Conservation (phyloP, 352 stramenopile genomes). For the Globisporangium paroecandrum region DNA sequence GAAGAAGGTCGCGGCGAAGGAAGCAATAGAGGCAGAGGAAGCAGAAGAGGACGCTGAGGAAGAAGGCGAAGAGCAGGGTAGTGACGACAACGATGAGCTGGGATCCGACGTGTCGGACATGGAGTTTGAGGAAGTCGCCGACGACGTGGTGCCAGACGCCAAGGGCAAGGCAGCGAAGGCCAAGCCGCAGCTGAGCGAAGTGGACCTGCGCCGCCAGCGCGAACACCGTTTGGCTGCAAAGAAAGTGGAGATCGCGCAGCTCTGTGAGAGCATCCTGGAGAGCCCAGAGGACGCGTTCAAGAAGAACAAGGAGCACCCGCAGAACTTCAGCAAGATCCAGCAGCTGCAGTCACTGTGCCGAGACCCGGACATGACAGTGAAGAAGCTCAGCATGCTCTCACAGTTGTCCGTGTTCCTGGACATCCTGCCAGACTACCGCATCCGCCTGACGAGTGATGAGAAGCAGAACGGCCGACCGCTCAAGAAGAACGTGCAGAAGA, state of each 20-base stretch:
- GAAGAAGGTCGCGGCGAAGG: constrained; percentile 23
- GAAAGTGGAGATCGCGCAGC: constrained; percentile 85
- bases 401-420: constrained; percentile 94
- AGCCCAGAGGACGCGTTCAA: constrained; percentile 84
- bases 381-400: constrained; percentile 90
- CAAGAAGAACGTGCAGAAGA: constrained; percentile 87
- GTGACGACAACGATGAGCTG: constrained; percentile 30
- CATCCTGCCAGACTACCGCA: constrained; percentile 94
- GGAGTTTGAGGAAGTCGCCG: constrained; percentile 77
- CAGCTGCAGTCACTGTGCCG: constrained; percentile 66
- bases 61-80: constrained; percentile 26
- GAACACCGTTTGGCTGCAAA: constrained; percentile 67
- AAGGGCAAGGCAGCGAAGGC: constrained; percentile 13
- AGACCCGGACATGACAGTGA: constrained; percentile 72
- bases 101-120: constrained; percentile 75
- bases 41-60: constrained; percentile 39
- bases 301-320: constrained; percentile 81
- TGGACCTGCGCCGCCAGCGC: constrained; percentile 69
- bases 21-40: constrained; percentile 31
- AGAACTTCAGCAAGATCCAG: constrained; percentile 77
- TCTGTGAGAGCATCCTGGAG: constrained; percentile 89
- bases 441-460: constrained; percentile 87
- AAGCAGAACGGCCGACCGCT: constrained; percentile 71
- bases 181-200: constrained; percentile 26
- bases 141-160: constrained; percentile 10